Percentiles rank a stretch among this genome's conserved stretches.
Evolutionary conservation across 2,329 filamentous ascomycete genomes (phyloP).

Genomic region (Ramichloridium luteum): DNA sequence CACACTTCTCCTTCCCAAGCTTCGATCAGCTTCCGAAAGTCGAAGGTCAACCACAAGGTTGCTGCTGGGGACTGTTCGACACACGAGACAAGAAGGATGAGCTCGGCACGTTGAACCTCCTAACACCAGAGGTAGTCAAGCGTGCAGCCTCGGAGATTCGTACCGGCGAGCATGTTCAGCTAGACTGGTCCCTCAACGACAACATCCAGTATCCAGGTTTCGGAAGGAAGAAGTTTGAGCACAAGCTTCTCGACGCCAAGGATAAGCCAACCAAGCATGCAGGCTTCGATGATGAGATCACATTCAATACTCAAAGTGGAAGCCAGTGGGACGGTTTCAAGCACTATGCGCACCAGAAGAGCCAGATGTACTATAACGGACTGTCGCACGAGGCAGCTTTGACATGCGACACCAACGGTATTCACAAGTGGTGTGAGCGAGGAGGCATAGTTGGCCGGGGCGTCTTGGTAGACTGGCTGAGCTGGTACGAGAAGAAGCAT

Average conservation of each 20-base stretch:
- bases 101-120: slow-evolving; percentile 41
- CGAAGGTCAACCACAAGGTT: slow-evolving; percentile 15
- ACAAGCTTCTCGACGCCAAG: slow-evolving; percentile 18
- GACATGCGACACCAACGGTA: slow-evolving; percentile 10
- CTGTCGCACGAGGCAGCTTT: slow-evolving; percentile 13
- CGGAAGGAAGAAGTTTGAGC: slow-evolving; percentile 16
- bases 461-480: slow-evolving; percentile 41
- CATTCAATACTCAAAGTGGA: slow-evolving; percentile 44
- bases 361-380: slow-evolving; percentile 17
- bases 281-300: slow-evolving; percentile 39
- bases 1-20: slow-evolving; percentile 12
- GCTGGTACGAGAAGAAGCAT: slow-evolving; percentile 29
- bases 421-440: slow-evolving; percentile 34
- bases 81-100: slow-evolving; percentile 36
- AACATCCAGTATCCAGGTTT: slow-evolving; percentile 24
- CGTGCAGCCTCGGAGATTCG: slow-evolving; percentile 33
- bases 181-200: slow-evolving; percentile 34
- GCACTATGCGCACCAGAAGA: slow-evolving; percentile 30
- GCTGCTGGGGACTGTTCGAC: slow-evolving; percentile 11
- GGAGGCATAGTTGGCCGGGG: slow-evolving; percentile 43
- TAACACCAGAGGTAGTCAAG: slow-evolving; percentile 36
- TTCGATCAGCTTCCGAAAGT: slow-evolving; percentile 17
- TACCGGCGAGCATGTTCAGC: slow-evolving; percentile 40
- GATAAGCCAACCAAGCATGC: slow-evolving; percentile 7
- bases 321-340: slow-evolving; percentile 45